Conservation (phyloP, 129 eudicot genomes). For the Flaveria brownii region DNA sequence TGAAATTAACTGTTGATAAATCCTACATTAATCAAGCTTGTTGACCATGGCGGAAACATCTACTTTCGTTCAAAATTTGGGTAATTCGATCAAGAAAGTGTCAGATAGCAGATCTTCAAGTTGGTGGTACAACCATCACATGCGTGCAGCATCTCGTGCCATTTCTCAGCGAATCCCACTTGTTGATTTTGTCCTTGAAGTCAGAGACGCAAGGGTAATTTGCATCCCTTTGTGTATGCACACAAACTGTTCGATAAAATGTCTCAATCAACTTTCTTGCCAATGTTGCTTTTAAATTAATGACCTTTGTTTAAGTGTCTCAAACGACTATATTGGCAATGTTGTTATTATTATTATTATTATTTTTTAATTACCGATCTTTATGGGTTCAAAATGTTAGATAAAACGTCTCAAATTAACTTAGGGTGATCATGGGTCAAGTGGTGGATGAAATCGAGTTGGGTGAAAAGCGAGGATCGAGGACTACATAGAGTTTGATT, state of each 20-base stretch:
- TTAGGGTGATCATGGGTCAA: too few species aligned
- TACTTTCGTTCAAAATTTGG: slow-evolving; percentile 46
- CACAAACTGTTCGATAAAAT: slow-evolving; percentile 52
- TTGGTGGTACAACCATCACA: slow-evolving; percentile 97
- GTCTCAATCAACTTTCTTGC: slow-evolving; percentile 30
- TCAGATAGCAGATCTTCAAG: slow-evolving; percentile 53
- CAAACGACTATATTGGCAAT: background rate
- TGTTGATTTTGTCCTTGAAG: slow-evolving; percentile 76
- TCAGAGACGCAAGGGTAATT: slow-evolving; percentile 83
- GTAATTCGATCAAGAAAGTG: slow-evolving; percentile 48
- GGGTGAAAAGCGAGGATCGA: too few species aligned
- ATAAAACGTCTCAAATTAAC: background rate
- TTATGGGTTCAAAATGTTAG: background rate
- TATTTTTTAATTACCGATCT: too few species aligned
- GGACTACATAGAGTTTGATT: too few species aligned
- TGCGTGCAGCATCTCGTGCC: slow-evolving; percentile 88
- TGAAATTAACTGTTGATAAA: background rate
- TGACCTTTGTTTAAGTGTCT: background rate
- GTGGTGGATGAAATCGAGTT: too few species aligned
- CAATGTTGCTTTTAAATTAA: background rate
- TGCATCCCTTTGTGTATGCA: background rate
- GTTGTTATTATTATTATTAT: background rate
- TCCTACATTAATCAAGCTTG: background rate
- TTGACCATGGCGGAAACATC: slow-evolving; percentile 39
- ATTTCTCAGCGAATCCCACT: slow-evolving; percentile 60